phyloP scores from a whole-genome alignment of 108 stramenopile species.

The Cyclostephanos invisitatus region DNA sequence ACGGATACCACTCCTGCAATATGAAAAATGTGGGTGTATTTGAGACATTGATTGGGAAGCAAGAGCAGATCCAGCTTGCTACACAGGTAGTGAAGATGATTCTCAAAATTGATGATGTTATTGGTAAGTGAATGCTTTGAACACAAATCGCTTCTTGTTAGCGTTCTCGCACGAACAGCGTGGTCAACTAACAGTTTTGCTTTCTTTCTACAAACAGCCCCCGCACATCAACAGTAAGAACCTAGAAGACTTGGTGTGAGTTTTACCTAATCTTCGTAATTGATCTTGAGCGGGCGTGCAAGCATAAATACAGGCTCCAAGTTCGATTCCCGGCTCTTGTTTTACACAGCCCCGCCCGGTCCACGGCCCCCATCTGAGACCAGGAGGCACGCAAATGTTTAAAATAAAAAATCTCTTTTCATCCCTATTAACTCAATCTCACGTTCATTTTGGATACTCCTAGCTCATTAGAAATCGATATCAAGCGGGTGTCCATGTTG shows the following conservation, averaged over 20 bases:
- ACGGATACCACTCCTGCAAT: constrained; percentile 77
- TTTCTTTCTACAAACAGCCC: background rate
- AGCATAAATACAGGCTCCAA: background rate
- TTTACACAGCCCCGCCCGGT: background rate
- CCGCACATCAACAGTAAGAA: constrained; percentile 1
- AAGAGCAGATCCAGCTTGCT: constrained; percentile 97
- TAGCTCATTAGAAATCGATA: too few relatives aligned
- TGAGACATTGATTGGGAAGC: constrained; percentile 99
- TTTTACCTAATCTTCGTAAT: background rate
- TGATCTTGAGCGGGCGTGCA: background rate
- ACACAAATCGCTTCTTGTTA: background rate
- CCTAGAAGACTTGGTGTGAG: background rate
- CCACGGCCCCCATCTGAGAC: background rate
- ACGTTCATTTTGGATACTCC: too few relatives aligned
- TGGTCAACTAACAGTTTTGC: background rate
- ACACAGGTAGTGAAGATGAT: constrained; percentile 99
- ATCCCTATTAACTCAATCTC: background rate
- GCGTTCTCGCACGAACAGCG: background rate
- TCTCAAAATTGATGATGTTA: constrained; percentile 99
- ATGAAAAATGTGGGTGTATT: constrained; percentile 97
- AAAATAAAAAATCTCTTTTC: background rate
- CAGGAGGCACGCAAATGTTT: background rate
- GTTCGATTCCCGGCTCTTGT: constrained; percentile 1
- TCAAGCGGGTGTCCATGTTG: too few relatives aligned
- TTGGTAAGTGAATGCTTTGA: constrained; percentile 35